phyloP scores from a whole-genome alignment of 805 yeast genomes.

The Saccharomycopsis fodiens region DNA sequence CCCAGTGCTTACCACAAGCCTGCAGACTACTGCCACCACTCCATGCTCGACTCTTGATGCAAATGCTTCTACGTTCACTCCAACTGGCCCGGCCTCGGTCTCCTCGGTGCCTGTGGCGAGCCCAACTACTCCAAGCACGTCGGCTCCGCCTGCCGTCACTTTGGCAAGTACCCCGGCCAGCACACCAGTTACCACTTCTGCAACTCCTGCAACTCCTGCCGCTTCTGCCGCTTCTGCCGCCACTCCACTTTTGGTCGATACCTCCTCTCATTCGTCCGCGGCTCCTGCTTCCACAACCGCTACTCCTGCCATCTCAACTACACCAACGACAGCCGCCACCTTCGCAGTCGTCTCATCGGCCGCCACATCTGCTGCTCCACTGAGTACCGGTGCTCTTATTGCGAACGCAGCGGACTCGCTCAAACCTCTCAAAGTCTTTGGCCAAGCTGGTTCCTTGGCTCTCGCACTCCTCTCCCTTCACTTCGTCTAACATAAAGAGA shows the following conservation, averaged over 20 bases:
- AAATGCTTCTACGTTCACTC: conserved; percentile 7
- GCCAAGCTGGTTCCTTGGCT: conserved; percentile 2
- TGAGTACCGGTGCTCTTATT: neutral
- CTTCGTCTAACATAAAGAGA: neutral
- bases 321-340: too few species aligned
- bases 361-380: too few species aligned
- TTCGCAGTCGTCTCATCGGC: too few species aligned
- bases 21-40: neutral
- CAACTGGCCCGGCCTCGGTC: neutral
- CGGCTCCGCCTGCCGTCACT: too few species aligned
- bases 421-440: neutral
- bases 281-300: conserved; percentile 9
- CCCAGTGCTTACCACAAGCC: neutral
- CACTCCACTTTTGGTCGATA: conserved; percentile 20
- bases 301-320: neutral
- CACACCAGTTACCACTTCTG: too few species aligned
- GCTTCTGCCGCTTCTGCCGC: conserved; percentile 13
- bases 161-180: too few species aligned
- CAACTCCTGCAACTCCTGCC: neutral
- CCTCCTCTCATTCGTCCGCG: conserved; percentile 5
- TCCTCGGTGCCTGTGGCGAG: neutral
- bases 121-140: neutral
- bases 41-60: conserved; percentile 12
- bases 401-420: neutral
- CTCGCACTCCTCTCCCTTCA: conserved; percentile 3